phyloP scores from a whole-genome alignment of 192 early-diverging fungal species.

The Kickxella alabastrina region DNA sequence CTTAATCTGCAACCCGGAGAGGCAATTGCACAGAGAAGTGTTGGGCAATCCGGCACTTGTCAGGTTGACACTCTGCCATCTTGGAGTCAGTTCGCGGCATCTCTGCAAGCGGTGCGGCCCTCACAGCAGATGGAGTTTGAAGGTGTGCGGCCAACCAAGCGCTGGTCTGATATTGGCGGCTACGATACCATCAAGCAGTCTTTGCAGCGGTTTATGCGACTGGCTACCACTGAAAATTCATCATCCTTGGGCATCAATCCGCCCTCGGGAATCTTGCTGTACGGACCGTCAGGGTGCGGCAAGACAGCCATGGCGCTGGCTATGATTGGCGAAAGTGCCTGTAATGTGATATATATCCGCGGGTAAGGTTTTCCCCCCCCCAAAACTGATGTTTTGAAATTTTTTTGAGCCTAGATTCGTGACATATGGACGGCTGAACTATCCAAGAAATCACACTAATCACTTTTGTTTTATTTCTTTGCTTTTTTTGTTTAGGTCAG shows the following conservation, averaged over 20 bases:
- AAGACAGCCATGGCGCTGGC: constrained; percentile 84
- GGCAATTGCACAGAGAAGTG: not conserved
- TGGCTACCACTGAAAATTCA: constrained; percentile 56
- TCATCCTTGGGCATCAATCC: constrained; percentile 64
- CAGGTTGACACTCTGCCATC: constrained; percentile 2
- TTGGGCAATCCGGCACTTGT: too few relatives aligned
- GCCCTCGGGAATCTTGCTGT: constrained; percentile 80
- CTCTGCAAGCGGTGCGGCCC: constrained; percentile 58
- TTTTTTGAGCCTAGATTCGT: too few relatives aligned
- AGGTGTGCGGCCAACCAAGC: constrained; percentile 44
- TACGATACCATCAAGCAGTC: constrained; percentile 59
- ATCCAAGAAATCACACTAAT: too few relatives aligned
- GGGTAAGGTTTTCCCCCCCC: too few relatives aligned
- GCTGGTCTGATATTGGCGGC: constrained; percentile 72
- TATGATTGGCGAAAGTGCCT: constrained; percentile 64
- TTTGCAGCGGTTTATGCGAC: constrained; percentile 58
- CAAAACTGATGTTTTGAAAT: too few relatives aligned
- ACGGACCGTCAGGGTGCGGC: constrained; percentile 92
- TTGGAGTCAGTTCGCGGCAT: constrained; percentile 31
- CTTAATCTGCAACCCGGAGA: constrained; percentile 1
- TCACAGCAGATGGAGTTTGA: constrained; percentile 65
- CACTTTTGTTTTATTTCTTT: not conserved
- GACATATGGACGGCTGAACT: too few relatives aligned
- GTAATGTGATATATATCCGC: constrained; percentile 84
- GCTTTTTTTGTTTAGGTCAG: constrained; percentile 29